Evolutionary conservation across 2,329 filamentous ascomycete species (phyloP).

Genomic region (Chaetomiaceae sp.): DNA sequence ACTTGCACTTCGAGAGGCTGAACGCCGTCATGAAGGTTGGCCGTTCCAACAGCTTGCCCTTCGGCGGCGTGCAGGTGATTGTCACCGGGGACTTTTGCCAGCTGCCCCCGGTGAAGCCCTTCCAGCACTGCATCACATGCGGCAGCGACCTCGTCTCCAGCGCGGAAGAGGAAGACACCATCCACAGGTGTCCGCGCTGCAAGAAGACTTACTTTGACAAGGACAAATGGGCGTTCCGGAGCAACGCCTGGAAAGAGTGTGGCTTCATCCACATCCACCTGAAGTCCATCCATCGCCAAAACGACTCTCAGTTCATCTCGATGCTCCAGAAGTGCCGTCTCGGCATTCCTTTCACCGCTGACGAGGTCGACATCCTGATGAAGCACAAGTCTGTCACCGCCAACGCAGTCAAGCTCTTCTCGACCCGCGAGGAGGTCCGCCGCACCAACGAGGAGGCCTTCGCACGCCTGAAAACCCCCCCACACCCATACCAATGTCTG

Average conservation of each 20-base stretch:
- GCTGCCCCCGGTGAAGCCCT: conserved; percentile 55
- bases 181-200: conserved; percentile 34
- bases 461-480: conserved; percentile 28
- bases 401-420: conserved; percentile 43
- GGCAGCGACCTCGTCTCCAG: conserved; percentile 34
- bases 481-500: conserved; percentile 31
- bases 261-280: conserved; percentile 51
- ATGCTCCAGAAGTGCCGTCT: conserved; percentile 53
- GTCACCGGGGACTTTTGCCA: conserved; percentile 59
- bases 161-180: conserved; percentile 11
- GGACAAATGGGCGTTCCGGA: conserved; percentile 60
- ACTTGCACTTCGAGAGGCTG: conserved; percentile 48
- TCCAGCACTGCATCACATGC: conserved; percentile 47
- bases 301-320: conserved; percentile 47
- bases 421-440: conserved; percentile 37
- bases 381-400: conserved; percentile 40
- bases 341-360: conserved; percentile 36
- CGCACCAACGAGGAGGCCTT: conserved; percentile 30
- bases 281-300: conserved; percentile 53
- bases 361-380: conserved; percentile 41
- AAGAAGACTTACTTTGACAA: conserved; percentile 37
- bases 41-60: conserved; percentile 26
- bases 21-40: conserved; percentile 43
- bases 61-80: conserved; percentile 50
- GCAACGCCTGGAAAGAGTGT: conserved; percentile 50